Conservation (phyloP, 768 basidiomycete genomes). For the Epithele typhae region DNA sequence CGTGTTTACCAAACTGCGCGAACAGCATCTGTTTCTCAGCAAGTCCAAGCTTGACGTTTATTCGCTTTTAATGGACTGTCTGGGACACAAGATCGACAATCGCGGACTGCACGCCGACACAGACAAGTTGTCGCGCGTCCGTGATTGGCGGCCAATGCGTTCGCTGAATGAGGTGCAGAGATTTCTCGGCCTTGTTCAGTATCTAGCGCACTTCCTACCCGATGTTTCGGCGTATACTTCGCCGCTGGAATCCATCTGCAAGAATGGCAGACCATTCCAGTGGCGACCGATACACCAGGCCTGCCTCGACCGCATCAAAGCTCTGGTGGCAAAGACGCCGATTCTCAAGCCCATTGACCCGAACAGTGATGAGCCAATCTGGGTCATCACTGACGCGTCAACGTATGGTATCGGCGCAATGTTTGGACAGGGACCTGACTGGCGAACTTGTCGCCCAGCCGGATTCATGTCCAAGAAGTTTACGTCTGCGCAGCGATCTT, state of each 20-base stretch:
- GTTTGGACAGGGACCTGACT: slow-evolving; percentile 25
- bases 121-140: slow-evolving; percentile 32
- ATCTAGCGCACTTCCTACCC: slow-evolving; percentile 33
- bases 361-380: slow-evolving; percentile 9
- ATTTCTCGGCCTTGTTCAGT: slow-evolving; percentile 38
- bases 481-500: slow-evolving; percentile 20
- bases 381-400: slow-evolving; percentile 21
- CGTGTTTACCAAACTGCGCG: slow-evolving; percentile 27
- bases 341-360: slow-evolving; percentile 18
- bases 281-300: slow-evolving; percentile 20
- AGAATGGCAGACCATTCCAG: slow-evolving; percentile 25
- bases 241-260: slow-evolving; percentile 26
- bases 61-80: slow-evolving; percentile 27
- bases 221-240: slow-evolving; percentile 29
- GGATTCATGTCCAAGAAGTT: slow-evolving; percentile 29
- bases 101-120: slow-evolving; percentile 32
- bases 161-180: slow-evolving; percentile 32
- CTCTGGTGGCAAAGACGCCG: slow-evolving; percentile 2
- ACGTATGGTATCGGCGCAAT: slow-evolving; percentile 14
- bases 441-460: slow-evolving; percentile 21
- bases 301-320: slow-evolving; percentile 20
- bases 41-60: slow-evolving; percentile 31
- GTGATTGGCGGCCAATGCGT: slow-evolving; percentile 31
- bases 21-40: slow-evolving; percentile 30
- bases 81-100: slow-evolving; percentile 38